Percentiles rank a stretch among this genome's conserved stretches.
These are phyloP conservation scores for Gossypium rotundifolium DNA, from an alignment of 345 rosid species.

Conservation along the genomic window DNA sequence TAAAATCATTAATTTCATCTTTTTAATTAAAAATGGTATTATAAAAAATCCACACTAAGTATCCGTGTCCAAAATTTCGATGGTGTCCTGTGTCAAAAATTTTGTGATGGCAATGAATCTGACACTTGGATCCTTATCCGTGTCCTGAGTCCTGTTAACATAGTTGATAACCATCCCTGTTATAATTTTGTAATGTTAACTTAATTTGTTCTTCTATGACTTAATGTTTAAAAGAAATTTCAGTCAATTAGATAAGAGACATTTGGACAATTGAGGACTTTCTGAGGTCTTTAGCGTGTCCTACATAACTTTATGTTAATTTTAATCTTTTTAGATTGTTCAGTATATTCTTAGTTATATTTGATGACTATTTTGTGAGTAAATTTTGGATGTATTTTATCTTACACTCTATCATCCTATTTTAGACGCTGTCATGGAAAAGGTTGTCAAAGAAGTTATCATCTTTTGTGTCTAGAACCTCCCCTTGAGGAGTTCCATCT, in stretches of 20 bases:
- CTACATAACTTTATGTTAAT: background rate
- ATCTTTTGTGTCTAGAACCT: constrained; percentile 44
- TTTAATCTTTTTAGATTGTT: background rate
- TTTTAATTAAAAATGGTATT: too few relatives aligned
- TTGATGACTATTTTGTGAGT: background rate
- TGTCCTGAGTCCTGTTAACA: too few relatives aligned
- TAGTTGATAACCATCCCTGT: background rate
- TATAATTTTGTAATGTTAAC: background rate
- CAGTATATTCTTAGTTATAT: background rate
- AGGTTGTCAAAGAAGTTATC: constrained; percentile 41
- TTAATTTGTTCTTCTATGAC: background rate
- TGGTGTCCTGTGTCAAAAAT: too few relatives aligned
- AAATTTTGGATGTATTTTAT: background rate
- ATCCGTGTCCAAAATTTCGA: too few relatives aligned
- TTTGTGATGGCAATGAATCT: too few relatives aligned
- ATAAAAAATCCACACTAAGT: too few relatives aligned
- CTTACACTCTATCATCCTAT: background rate
- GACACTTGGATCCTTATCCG: too few relatives aligned
- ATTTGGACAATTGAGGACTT: background rate
- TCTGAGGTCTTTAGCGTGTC: background rate
- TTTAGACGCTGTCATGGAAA: constrained; percentile 50
- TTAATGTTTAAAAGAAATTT: background rate
- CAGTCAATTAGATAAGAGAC: background rate
- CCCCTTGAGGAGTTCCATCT: constrained; percentile 33
- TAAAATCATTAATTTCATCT: too few relatives aligned